phyloP scores from a whole-genome alignment of 2,329 filamentous ascomycete species.

The Aspergillus fructus region DNA sequence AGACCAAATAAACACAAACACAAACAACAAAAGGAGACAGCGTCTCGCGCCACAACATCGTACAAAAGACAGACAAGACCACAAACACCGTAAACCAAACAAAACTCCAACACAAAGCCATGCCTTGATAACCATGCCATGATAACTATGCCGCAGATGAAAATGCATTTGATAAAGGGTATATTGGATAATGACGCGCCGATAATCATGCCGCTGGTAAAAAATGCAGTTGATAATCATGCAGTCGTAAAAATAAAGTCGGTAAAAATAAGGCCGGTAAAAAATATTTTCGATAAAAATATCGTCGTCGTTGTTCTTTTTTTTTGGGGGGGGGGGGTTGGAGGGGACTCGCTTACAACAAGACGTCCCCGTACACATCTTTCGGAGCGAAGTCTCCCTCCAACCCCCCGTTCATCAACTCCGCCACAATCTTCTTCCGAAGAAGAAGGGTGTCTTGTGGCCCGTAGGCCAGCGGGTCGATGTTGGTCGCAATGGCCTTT shows the following conservation, averaged over 20 bases:
- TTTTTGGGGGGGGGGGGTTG: no score
- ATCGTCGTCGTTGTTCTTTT: not conserved
- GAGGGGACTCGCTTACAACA: conserved; percentile 21
- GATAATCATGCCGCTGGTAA: not conserved
- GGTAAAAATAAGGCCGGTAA: not conserved
- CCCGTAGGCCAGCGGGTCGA: conserved; percentile 44
- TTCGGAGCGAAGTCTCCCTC: conserved; percentile 41
- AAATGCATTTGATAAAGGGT: not conserved
- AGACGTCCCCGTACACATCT: conserved; percentile 18
- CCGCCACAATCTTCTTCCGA: conserved; percentile 48
- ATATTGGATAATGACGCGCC: not conserved
- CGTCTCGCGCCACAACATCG: not conserved
- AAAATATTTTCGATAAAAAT: not conserved
- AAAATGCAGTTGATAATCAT: not conserved
- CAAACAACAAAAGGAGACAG: not conserved
- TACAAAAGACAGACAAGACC: not conserved
- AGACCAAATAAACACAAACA: not conserved
- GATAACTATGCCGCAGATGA: not conserved
- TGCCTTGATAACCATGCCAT: not conserved
- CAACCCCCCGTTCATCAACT: conserved; percentile 47
- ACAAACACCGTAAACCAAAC: not conserved
- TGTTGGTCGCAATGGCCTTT: conserved; percentile 46
- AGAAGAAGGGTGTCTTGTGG: conserved; percentile 41
- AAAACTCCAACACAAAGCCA: not conserved
- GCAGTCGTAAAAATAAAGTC: not conserved